Percentiles rank a stretch among this genome's conserved stretches.
These are phyloP conservation scores for Phenoliferia sp. DNA, from an alignment of 1,284 basidiomycete species.

Conservation along the genomic window DNA sequence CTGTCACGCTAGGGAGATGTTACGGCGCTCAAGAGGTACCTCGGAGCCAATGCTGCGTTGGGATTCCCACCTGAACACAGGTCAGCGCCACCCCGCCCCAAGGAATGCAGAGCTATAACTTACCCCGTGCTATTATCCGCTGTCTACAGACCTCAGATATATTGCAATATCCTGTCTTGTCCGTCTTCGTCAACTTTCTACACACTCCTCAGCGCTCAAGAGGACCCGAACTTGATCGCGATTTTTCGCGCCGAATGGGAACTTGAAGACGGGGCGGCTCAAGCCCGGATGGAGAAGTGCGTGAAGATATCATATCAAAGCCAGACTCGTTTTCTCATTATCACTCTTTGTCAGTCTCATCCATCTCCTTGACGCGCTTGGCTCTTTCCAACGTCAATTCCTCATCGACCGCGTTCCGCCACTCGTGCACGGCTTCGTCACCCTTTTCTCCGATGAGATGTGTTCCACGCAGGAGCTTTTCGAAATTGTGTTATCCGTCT, in stretches of 20 bases:
- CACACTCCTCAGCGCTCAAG: background rate
- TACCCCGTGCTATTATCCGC: background rate
- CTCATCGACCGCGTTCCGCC: background rate
- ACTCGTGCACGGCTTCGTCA: background rate
- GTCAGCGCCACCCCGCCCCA: background rate
- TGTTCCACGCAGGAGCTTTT: background rate
- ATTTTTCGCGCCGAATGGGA: background rate
- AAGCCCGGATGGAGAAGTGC: background rate
- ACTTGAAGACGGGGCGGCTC: background rate
- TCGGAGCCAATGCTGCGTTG: too few relatives aligned
- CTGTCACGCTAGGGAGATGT: too few relatives aligned
- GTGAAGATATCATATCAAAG: background rate
- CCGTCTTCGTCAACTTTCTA: background rate
- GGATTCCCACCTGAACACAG: background rate
- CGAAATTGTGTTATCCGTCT: background rate
- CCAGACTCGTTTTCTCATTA: background rate
- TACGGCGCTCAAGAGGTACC: too few relatives aligned
- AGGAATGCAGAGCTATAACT: background rate
- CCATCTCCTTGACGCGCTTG: background rate
- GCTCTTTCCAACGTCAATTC: too few relatives aligned
- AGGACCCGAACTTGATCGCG: background rate
- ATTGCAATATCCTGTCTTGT: background rate
- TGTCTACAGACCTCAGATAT: background rate
- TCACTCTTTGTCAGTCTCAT: background rate
- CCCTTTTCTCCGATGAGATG: background rate